Evolutionary conservation across 1,139 yeast species (phyloP).

Genomic region (Saccharomyces pastorianus): DNA sequence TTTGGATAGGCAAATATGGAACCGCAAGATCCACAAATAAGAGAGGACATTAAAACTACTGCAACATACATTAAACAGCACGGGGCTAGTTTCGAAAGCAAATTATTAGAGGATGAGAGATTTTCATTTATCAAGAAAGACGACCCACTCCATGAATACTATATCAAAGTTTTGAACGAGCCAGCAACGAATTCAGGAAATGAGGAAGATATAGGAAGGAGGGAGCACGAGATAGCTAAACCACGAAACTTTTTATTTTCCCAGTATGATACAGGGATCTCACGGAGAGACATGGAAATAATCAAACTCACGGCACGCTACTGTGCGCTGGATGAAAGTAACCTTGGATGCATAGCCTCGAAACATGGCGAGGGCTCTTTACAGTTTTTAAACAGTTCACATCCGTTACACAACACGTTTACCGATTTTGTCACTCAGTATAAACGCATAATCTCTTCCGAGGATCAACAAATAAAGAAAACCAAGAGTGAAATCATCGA

Average conservation of each 20-base stretch:
- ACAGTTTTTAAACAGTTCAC: conserved; percentile 55
- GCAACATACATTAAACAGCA: conserved; percentile 62
- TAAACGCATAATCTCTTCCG: conserved; percentile 16
- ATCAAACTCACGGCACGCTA: conserved; percentile 68
- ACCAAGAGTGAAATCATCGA: conserved; percentile 36
- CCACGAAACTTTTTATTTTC: conserved; percentile 43
- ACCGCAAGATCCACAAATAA: conserved; percentile 25
- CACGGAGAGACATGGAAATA: conserved; percentile 57
- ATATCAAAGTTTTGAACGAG: conserved; percentile 34
- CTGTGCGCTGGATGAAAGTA: conserved; percentile 47
- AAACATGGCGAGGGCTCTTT: conserved; percentile 46
- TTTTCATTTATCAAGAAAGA: conserved; percentile 53
- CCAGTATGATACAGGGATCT: conserved; percentile 45
- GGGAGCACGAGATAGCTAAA: conserved; percentile 11
- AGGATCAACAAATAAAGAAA: conserved; percentile 21
- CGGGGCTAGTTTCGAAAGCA: conserved; percentile 57
- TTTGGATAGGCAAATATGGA: not conserved
- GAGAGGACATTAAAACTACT: conserved; percentile 59
- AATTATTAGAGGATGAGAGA: conserved; percentile 50
- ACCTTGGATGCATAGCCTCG: conserved; percentile 37
- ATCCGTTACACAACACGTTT: conserved; percentile 56
- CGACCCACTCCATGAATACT: conserved; percentile 53
- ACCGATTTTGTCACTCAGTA: conserved; percentile 51
- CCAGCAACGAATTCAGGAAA: conserved; percentile 3
- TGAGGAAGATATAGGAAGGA: conserved; percentile 6